Evolutionary conservation across 495 filamentous ascomycete species (phyloP).

Genomic region (Venustampulla echinocandica): DNA sequence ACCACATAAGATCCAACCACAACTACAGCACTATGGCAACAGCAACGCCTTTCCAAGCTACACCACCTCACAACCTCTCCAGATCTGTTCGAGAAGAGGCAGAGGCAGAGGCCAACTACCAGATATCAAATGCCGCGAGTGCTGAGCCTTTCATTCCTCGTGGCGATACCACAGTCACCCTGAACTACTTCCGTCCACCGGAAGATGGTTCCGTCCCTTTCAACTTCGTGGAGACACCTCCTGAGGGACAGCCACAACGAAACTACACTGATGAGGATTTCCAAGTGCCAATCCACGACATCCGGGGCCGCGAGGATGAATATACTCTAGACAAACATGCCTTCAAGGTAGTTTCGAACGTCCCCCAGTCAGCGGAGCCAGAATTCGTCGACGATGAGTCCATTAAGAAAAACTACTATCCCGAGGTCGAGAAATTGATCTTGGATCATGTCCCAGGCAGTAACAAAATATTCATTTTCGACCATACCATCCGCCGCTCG

Average conservation of each 20-base stretch:
- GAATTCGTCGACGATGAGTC: slow-evolving; percentile 56
- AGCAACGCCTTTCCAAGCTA: slow-evolving; percentile 22
- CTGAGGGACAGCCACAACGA: slow-evolving; percentile 47
- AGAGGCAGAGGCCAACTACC: slow-evolving; percentile 9
- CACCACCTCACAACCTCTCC: slow-evolving; percentile 22
- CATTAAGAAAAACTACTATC: slow-evolving; percentile 68
- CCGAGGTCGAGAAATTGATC: slow-evolving; percentile 64
- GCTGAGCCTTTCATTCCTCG: slow-evolving; percentile 46
- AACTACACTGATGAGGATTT: slow-evolving; percentile 47
- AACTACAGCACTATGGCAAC: no score
- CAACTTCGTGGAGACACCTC: slow-evolving; percentile 61
- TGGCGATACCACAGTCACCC: slow-evolving; percentile 52
- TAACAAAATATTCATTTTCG: slow-evolving; percentile 64
- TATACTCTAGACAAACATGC: slow-evolving; percentile 67
- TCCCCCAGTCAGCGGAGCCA: slow-evolving; percentile 41
- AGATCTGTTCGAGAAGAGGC: slow-evolving; percentile 17
- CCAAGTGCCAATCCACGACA: slow-evolving; percentile 51
- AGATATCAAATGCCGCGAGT: neutral
- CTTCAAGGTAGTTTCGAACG: slow-evolving; percentile 48
- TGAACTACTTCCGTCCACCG: slow-evolving; percentile 64
- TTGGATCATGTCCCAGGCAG: slow-evolving; percentile 51
- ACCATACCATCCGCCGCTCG: slow-evolving; percentile 77
- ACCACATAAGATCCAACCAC: no score
- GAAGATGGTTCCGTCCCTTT: slow-evolving; percentile 53
- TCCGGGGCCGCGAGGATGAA: slow-evolving; percentile 50